Conservation (phyloP, 2,329 filamentous ascomycete genomes). For the Endoconidiophora laricicola region DNA sequence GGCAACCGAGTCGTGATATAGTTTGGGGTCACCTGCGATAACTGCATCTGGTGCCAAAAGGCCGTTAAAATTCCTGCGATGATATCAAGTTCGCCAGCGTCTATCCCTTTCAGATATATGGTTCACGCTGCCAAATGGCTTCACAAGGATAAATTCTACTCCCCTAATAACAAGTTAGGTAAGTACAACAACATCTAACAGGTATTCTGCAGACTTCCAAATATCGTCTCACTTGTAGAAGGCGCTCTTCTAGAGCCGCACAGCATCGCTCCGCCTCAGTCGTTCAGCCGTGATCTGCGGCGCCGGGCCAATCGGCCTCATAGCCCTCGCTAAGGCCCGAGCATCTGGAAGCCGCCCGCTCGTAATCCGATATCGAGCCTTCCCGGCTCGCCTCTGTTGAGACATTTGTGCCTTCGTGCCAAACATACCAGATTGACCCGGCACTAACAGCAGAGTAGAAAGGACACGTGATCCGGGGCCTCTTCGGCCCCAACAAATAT, state of each 20-base stretch:
- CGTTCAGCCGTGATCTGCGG: constrained; percentile 47
- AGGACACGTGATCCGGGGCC: constrained; percentile 31
- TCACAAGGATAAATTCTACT: constrained; percentile 25
- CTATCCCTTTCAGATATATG: constrained; percentile 45
- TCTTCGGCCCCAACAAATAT: constrained; percentile 40
- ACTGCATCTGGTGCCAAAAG: constrained; percentile 41
- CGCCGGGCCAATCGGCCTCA: constrained; percentile 44
- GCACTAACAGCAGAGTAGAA: constrained; percentile 31
- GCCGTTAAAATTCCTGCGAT: constrained; percentile 48
- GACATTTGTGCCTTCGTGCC: constrained; percentile 35
- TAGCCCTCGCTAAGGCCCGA: constrained; percentile 45
- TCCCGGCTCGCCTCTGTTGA: constrained; percentile 32
- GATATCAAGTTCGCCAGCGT: constrained; percentile 43
- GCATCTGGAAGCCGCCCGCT: constrained; percentile 42
- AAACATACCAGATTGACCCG: constrained; percentile 36
- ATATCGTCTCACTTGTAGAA: constrained; percentile 39
- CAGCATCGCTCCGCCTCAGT: constrained; percentile 33
- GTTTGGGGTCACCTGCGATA: constrained; percentile 45
- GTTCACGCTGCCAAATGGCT: constrained; percentile 44
- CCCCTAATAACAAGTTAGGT: neutral
- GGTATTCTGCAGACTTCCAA: constrained; percentile 31
- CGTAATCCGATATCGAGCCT: constrained; percentile 41
- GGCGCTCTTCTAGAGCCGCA: constrained; percentile 46
- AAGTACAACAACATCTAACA: neutral
- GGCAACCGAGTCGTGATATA: constrained; percentile 52